Evolutionary conservation across 2,329 filamentous ascomycete species (phyloP), one percentile per base, ranked within the genome.

Genomic region (Gyromitra esculenta): DNA sequence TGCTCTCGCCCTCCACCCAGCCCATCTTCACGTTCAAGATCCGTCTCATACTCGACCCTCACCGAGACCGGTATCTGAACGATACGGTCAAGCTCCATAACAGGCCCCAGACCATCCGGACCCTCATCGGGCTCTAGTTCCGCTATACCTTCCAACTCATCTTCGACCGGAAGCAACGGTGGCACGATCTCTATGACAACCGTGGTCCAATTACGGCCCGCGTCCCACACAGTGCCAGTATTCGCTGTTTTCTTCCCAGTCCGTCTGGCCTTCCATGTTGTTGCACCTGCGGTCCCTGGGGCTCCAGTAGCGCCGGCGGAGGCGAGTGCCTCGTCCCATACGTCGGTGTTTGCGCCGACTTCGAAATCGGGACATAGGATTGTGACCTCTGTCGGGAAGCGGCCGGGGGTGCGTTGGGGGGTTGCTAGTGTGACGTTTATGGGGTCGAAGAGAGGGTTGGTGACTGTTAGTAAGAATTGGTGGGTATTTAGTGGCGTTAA

Each of bases 1-100:
- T 84, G 87, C 81, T 81, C 83, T 1, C 84, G 81, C 81, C 82
- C 83, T 81, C 80, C 80, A 41, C 78, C 79, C 2, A 87, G 86
- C 7, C 90, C 89, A 76, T 92, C 89, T 70, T 90, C 88, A 70
- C 88, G 86, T 0, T 86, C 86, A 0, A 84, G 82, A 79, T 94
- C 92, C 2, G 89, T 87, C 83, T 94, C 95, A 90, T 94, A 99
- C 83, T 97, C 94, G 73, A 97, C 88, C 31, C 94, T 88, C 77
- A 99, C 93, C 85, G 97, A 96, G 81, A 99, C 90, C 70, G 96
- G 95, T 80, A 99, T 95, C 86, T 99, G 96, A 54, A 98, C 84
- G 39, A 91, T 84, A 81, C 90, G 87, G 72, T 90, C 79, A 21
- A 76, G 41, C 35, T 79, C 78, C 11, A 50, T 59, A 8, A 57